Evolutionary conservation across 768 basidiomycete species (phyloP).

Genomic region (Termitomyces sp.): DNA sequence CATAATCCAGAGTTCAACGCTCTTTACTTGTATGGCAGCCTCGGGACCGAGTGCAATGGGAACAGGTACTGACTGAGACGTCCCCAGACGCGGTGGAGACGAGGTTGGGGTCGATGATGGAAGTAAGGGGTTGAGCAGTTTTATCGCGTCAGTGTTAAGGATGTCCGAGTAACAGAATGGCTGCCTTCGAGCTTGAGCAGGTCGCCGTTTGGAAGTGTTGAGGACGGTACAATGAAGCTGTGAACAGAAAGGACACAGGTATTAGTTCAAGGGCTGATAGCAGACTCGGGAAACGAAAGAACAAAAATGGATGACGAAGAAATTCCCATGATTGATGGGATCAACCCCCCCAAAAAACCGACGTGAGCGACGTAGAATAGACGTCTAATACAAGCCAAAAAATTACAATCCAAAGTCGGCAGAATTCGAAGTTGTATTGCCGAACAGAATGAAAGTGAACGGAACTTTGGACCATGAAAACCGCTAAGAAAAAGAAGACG

Average conservation of each 20-base stretch:
- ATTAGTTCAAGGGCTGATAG: no score
- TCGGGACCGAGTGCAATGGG: not conserved
- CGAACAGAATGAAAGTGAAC: no score
- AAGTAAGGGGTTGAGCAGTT: not conserved
- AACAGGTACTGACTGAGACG: not conserved
- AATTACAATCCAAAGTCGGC: no score
- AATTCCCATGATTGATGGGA: no score
- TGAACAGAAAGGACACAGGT: constrained; percentile 26
- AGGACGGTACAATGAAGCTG: constrained; percentile 19
- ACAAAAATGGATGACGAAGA: no score
- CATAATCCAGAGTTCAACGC: constrained; percentile 4
- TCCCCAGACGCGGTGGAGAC: no score
- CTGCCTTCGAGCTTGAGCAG: constrained; percentile 6
- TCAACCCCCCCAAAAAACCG: no score
- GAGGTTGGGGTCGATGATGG: not conserved
- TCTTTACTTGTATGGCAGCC: not conserved
- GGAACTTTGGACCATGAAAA: no score
- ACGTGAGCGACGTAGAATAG: no score
- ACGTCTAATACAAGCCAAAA: no score
- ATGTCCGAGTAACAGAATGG: constrained; percentile 20
- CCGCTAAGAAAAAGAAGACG: not conserved
- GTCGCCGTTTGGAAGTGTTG: constrained; percentile 16
- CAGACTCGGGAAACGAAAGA: no score
- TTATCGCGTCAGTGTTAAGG: not conserved
- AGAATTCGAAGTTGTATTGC: no score